Conservation (phyloP, 108 stramenopile genomes). For the Nitzschia inconspicua region DNA sequence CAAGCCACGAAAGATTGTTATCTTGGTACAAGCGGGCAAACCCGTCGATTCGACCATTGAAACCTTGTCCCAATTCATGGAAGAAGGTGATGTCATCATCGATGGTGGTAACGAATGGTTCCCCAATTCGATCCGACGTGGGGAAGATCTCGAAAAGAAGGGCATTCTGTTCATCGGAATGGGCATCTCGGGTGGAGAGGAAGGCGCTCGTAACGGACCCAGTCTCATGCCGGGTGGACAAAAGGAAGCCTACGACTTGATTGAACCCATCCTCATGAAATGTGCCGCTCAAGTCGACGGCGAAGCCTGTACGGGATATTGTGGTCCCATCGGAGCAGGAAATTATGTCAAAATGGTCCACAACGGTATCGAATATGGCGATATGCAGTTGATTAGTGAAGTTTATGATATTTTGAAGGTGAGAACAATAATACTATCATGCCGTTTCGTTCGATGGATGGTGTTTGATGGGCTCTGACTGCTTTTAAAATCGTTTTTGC, state of each 20-base stretch:
- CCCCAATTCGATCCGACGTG: constrained; percentile 93
- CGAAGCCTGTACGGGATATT: constrained; percentile 94
- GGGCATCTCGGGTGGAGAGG: constrained; percentile 99
- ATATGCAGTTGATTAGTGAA: constrained; percentile 99
- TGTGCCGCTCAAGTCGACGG: constrained; percentile 89
- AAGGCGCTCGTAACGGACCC: constrained; percentile 97
- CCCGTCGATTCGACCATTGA: constrained; percentile 95
- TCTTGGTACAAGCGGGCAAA: constrained; percentile 95
- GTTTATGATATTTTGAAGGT: constrained; percentile 90
- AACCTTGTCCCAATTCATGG: constrained; percentile 69
- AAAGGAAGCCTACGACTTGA: constrained; percentile 88
- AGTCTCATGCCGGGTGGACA: constrained; percentile 98
- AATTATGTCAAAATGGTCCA: constrained; percentile 99
- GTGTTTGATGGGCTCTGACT: neutral
- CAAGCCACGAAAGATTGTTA: constrained; percentile 92
- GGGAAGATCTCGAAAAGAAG: constrained; percentile 78
- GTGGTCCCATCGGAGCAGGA: constrained; percentile 90
- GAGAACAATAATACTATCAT: neutral
- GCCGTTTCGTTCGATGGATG: neutral
- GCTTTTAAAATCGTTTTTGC: neutral
- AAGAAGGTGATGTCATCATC: constrained; percentile 93
- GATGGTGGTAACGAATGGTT: constrained; percentile 99
- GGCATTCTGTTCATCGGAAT: constrained; percentile 94
- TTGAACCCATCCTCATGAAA: constrained; percentile 93
- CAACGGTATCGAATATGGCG: constrained; percentile 99